Percentiles rank a stretch among this genome's conserved stretches.
phyloP scores from a whole-genome alignment of 2,329 filamentous ascomycete genomes.

The Trichoderma sp. region DNA sequence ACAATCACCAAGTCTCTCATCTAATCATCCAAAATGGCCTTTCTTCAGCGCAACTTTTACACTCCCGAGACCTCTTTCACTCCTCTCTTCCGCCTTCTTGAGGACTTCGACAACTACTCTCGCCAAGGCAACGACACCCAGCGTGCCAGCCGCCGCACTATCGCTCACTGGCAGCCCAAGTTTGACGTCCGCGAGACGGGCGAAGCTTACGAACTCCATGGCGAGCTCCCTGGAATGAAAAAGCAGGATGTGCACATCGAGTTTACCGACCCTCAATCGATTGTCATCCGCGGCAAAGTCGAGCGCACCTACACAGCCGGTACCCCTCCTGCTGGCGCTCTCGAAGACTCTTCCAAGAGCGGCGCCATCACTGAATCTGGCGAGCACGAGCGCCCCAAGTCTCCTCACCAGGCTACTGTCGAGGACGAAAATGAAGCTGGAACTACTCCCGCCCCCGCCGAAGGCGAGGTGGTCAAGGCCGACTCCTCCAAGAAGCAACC shows the following conservation, averaged over 20 bases:
- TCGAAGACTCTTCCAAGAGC: conserved; percentile 39
- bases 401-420: conserved; percentile 59
- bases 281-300: conserved; percentile 64
- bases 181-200: conserved; percentile 71
- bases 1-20: not conserved
- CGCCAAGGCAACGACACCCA: conserved; percentile 29
- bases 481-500: conserved; percentile 26
- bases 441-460: conserved; percentile 23
- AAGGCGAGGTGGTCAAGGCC: conserved; percentile 28
- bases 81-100: conserved; percentile 57
- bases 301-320: conserved; percentile 57
- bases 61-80: conserved; percentile 48
- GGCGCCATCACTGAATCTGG: conserved; percentile 39
- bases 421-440: conserved; percentile 55
- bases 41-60: conserved; percentile 50
- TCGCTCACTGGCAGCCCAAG: conserved; percentile 59
- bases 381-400: conserved; percentile 33
- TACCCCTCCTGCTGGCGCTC: conserved; percentile 42
- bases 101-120: conserved; percentile 55
- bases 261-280: conserved; percentile 68
- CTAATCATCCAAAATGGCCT: conserved; percentile 46
- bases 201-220: conserved; percentile 67
- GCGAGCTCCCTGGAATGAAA: conserved; percentile 70
- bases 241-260: conserved; percentile 71
- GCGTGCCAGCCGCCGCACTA: conserved; percentile 28